Base-by-base conservation (phyloP, 176 grass and related monocot genomes). In the Phoenix dactylifera region DNA sequence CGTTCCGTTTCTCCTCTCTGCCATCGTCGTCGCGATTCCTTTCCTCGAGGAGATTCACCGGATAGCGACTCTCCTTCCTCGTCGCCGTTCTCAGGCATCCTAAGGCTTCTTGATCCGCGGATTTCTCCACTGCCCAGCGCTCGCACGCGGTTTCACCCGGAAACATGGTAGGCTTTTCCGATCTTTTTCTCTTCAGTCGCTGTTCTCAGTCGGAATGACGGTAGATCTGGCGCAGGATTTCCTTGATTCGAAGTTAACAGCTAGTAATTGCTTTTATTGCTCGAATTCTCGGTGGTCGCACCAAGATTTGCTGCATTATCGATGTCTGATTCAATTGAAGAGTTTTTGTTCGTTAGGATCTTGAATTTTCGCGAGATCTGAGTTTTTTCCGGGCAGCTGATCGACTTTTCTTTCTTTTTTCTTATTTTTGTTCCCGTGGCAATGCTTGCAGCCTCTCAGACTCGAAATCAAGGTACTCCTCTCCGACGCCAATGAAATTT, bases 391-490 rank as follows among this genome's bases (percentile, higher is more conserved):
- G 51, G 51, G 52, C 25, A 12, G 64, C 56, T 67, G 58, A 65
- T 26, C 51, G 32, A 48, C 18, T 69, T 64, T 55, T 65, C 26
- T 25, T 66, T 76, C 9, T 26, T 71, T 88, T 18, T 18, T 77
- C 28, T 74, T 63, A 24, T 25, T 79, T 7, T 88, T 52, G 64
- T 72, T 65, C 52, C 63, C 70, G 22, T 58, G 69, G 53, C 63
- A 64, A 22, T 65, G 55, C 4, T 55, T 6, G 69, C 84, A 98
- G 93, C 93, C 93, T 72, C 93, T 98, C 79, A 92, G 93, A 83
- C 81, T 98, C 72, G 93, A 98, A 79, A 98, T 98, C 87, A 98
- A 98, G 93, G 93, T 98, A 81, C 71, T 72, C 22, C n/a, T 10
- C 52, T 52, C 10, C 67, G 63, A 4, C 51, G 25, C 16, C 2